A percentile compares a stretch with the other conserved stretches of the same genome.
These are phyloP conservation scores for Grosmannia clavigera DNA, from an alignment of 2,329 filamentous ascomycete species.

Conservation along the genomic window DNA sequence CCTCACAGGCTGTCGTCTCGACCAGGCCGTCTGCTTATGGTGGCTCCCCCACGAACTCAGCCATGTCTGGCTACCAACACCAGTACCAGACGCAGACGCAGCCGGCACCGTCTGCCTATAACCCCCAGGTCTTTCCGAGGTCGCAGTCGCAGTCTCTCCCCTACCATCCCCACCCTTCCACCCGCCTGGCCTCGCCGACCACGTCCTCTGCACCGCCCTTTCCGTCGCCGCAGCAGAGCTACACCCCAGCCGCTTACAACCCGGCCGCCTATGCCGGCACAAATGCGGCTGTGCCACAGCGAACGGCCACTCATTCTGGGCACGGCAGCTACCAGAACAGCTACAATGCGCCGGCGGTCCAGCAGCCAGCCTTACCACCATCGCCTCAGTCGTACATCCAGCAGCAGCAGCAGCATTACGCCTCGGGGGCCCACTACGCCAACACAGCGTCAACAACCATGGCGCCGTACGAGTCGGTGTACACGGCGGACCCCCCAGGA, in stretches of 20 bases:
- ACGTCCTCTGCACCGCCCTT: conserved; percentile 18
- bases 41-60: conserved; percentile 22
- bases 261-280: conserved; percentile 45
- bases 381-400: conserved; percentile 6
- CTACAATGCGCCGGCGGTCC: conserved; percentile 23
- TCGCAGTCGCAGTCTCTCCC: conserved; percentile 39
- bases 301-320: conserved; percentile 37
- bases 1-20: conserved; percentile 11
- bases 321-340: conserved; percentile 27
- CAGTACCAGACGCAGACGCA: conserved; percentile 35
- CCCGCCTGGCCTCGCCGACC: conserved; percentile 26
- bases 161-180: conserved; percentile 21
- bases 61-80: conserved; percentile 39
- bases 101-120: conserved; percentile 46
- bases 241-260: conserved; percentile 39
- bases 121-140: conserved; percentile 52
- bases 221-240: conserved; percentile 27
- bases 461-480: conserved; percentile 14
- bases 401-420: conserved; percentile 10
- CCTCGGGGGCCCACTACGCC: conserved; percentile 7
- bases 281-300: conserved; percentile 28
- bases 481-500: conserved; percentile 12
- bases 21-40: conserved; percentile 24
- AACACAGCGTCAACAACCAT: conserved; percentile 12
- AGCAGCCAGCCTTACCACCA: conserved; percentile 1